Conservation (phyloP, 805 yeast species). For the Jamesozyma rosinii region DNA sequence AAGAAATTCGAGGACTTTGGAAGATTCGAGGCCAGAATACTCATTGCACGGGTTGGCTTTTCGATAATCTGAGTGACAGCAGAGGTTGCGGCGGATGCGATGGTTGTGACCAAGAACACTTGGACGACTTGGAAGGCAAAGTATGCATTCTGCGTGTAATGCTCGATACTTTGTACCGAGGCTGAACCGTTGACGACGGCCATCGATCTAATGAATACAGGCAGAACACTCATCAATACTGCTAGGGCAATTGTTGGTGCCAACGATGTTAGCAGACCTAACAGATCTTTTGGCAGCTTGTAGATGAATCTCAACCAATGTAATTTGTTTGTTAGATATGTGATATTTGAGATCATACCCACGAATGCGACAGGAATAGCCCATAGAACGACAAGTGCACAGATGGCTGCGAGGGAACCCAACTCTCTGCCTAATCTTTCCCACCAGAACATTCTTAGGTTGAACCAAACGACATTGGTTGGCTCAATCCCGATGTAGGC, state of each 20-base stretch:
- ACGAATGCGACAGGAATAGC: constrained; percentile 72
- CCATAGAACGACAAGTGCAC: constrained; percentile 57
- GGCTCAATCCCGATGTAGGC: constrained; percentile 57
- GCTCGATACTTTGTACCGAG: constrained; percentile 49
- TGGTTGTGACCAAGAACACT: constrained; percentile 60
- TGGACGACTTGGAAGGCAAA: constrained; percentile 65
- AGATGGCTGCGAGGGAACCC: constrained; percentile 44
- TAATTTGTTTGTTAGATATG: constrained; percentile 48
- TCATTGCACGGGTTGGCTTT: constrained; percentile 50
- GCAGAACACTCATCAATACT: constrained; percentile 55
- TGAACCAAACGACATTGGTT: constrained; percentile 55
- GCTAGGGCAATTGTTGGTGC: constrained; percentile 61
- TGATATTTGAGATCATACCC: constrained; percentile 62
- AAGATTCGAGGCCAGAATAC: constrained; percentile 51
- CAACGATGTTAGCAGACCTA: constrained; percentile 60
- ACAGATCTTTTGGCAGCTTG: constrained; percentile 41
- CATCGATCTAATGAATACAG: constrained; percentile 54
- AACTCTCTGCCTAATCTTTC: constrained; percentile 50
- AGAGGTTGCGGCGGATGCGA: constrained; percentile 64
- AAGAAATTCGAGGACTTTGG: constrained; percentile 70
- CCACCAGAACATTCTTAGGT: constrained; percentile 75
- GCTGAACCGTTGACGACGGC: constrained; percentile 52
- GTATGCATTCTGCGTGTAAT: constrained; percentile 56
- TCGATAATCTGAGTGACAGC: constrained; percentile 53
- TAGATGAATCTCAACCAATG: constrained; percentile 49